A percentile compares a stretch with the other conserved stretches of the same genome.
These are phyloP conservation scores for Ciborinia camelliae DNA, from an alignment of 2,329 filamentous ascomycete genomes.

Conservation along the genomic window DNA sequence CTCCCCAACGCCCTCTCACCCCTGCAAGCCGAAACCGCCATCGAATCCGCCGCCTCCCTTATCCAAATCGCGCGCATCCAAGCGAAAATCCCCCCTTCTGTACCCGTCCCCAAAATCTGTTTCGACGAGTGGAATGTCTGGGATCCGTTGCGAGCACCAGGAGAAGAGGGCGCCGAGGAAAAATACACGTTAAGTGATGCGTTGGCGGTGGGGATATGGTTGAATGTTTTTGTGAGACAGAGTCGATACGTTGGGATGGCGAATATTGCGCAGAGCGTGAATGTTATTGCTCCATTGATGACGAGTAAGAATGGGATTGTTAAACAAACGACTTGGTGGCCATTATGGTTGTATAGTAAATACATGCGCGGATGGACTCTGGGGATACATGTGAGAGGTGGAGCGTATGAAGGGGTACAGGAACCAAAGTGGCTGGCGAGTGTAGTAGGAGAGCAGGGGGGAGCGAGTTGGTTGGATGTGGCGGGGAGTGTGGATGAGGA, in stretches of 20 bases:
- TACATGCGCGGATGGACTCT: constrained; percentile 73
- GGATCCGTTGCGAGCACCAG: constrained; percentile 60
- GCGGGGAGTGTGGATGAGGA: constrained; percentile 57
- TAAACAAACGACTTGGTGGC: constrained; percentile 65
- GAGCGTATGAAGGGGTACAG: constrained; percentile 64
- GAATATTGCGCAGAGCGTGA: constrained; percentile 64
- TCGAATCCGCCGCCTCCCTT: constrained; percentile 56
- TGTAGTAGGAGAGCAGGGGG: constrained; percentile 52
- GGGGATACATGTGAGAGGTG: constrained; percentile 59
- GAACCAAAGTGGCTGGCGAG: constrained; percentile 62
- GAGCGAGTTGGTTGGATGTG: constrained; percentile 66
- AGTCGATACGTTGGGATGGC: constrained; percentile 62
- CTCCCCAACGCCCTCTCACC: constrained; percentile 54
- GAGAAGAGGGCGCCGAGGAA: constrained; percentile 61
- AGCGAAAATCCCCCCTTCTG: constrained; percentile 41
- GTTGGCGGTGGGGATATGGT: constrained; percentile 58
- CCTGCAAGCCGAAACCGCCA: constrained; percentile 60
- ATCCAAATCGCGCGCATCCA: constrained; percentile 63
- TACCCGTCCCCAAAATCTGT: constrained; percentile 55
- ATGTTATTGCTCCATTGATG: constrained; percentile 66
- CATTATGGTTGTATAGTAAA: constrained; percentile 57
- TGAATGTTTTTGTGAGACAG: constrained; percentile 64
- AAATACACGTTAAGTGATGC: constrained; percentile 61
- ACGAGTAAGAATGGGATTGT: constrained; percentile 54
- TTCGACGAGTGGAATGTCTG: constrained; percentile 72